Percentiles rank a stretch among this genome's conserved stretches.
Conservation (phyloP, 2,329 filamentous ascomycete genomes). For the Apiospora arundinis region DNA sequence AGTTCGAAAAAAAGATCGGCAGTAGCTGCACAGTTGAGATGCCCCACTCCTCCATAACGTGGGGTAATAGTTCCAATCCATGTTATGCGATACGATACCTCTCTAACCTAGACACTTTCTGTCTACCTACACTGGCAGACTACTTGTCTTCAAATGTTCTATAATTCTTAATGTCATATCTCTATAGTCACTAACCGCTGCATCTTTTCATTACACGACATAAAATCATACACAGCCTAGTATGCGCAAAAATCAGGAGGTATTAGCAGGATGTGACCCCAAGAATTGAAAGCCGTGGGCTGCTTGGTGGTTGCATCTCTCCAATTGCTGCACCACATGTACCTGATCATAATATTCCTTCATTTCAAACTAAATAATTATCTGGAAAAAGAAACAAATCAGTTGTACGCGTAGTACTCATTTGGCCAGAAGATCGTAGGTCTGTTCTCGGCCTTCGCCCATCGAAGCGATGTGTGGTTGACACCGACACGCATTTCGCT, state of each 20-base stretch:
- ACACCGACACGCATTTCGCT: neutral
- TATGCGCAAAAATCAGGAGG: neutral
- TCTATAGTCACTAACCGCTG: neutral
- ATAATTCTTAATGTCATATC: neutral
- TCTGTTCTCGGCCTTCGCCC: neutral
- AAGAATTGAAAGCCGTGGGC: too few species aligned
- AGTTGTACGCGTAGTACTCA: conserved; percentile 17
- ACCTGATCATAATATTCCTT: neutral
- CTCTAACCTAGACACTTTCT: too few species aligned
- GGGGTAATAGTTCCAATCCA: neutral
- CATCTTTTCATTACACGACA: neutral
- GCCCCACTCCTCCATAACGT: conserved; percentile 8
- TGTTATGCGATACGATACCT: too few species aligned
- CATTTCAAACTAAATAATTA: neutral
- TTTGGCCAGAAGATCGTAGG: conserved; percentile 11
- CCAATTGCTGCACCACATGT: too few species aligned
- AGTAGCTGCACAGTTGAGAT: neutral
- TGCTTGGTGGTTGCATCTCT: neutral
- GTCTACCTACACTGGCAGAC: neutral
- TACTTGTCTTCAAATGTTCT: neutral
- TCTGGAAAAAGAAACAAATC: neutral
- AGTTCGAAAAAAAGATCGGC: conserved; percentile 14
- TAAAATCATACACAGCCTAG: neutral
- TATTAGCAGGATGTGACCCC: neutral
- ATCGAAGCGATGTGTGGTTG: conserved; percentile 16